A percentile compares a stretch with the other conserved stretches of the same genome.
Conservation (phyloP, 306 rosid genomes). For the Inga laurina region DNA sequence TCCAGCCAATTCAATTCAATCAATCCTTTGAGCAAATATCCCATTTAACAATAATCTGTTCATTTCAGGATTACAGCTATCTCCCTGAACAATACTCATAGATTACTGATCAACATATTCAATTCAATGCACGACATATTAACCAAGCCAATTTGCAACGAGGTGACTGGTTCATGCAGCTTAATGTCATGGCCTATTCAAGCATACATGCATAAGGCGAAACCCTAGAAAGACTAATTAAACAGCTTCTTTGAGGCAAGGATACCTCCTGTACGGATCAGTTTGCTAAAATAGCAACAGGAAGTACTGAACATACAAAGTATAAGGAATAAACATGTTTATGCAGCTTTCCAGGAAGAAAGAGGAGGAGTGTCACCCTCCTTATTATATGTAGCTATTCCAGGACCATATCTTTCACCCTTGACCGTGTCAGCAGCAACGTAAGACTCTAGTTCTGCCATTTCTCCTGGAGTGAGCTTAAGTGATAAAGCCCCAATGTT, state of each 20-base stretch:
- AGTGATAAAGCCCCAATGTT: constrained; percentile 3
- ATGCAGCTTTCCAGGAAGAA: constrained; percentile 51
- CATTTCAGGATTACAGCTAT: background rate
- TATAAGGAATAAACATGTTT: background rate
- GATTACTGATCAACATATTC: background rate
- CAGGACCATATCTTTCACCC: constrained; percentile 43
- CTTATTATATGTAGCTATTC: constrained; percentile 30
- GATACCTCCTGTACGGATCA: background rate
- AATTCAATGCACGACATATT: background rate
- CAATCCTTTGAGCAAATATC: background rate
- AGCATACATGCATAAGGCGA: background rate
- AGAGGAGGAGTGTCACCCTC: constrained; percentile 57
- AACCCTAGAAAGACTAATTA: background rate
- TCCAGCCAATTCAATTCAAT: background rate
- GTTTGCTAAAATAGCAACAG: too few species aligned
- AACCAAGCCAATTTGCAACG: background rate
- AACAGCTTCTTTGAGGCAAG: background rate
- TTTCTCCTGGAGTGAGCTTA: constrained; percentile 60
- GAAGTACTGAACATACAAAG: background rate
- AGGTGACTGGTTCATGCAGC: background rate
- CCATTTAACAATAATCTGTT: background rate
- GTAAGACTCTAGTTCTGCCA: constrained; percentile 59
- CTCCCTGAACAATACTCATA: background rate
- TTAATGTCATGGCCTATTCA: background rate
- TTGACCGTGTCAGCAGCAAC: constrained; percentile 46